Evolutionary conservation across 495 filamentous ascomycete species (phyloP).

Genomic region (Podospora fimiseda): DNA sequence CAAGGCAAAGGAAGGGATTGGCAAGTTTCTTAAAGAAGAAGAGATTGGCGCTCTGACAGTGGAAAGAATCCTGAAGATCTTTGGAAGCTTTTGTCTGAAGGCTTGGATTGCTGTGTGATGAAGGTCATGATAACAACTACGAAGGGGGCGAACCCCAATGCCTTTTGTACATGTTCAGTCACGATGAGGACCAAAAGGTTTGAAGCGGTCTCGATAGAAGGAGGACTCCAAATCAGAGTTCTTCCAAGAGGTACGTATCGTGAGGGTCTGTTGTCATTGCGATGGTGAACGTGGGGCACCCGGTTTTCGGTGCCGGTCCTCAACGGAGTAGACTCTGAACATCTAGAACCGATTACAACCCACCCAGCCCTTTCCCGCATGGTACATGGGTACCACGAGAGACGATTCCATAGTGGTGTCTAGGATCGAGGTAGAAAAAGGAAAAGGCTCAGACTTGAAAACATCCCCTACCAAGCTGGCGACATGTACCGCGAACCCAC

Average conservation of each 20-base stretch:
- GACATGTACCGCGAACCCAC: constrained; percentile 14
- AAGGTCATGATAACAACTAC: constrained; percentile 5
- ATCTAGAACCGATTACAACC: not conserved
- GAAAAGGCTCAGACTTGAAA: not conserved
- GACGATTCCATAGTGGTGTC: constrained; percentile 9
- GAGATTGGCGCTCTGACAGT: constrained; percentile 26
- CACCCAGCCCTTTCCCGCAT: not conserved
- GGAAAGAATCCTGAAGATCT: no score
- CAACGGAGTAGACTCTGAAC: not conserved
- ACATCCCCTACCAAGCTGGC: constrained; percentile 15
- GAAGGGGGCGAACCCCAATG: constrained; percentile 12
- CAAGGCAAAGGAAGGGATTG: constrained; percentile 11
- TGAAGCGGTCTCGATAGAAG: constrained; percentile 5
- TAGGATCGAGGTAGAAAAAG: not conserved
- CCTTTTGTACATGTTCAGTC: constrained; percentile 28
- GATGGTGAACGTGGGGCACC: not conserved
- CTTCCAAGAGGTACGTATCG: constrained; percentile 12
- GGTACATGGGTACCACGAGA: not conserved
- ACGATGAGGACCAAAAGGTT: constrained; percentile 7
- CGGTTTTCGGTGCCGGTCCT: not conserved
- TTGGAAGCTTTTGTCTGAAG: not conserved
- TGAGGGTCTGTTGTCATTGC: not conserved
- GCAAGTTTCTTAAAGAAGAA: constrained; percentile 26
- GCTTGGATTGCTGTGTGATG: constrained; percentile 17
- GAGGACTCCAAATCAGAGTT: constrained; percentile 8